Evolutionary conservation across 176 grass and related monocot genomes (phyloP), one percentile per base, ranked within the genome.

Genomic region (Oryza rufipogon): DNA sequence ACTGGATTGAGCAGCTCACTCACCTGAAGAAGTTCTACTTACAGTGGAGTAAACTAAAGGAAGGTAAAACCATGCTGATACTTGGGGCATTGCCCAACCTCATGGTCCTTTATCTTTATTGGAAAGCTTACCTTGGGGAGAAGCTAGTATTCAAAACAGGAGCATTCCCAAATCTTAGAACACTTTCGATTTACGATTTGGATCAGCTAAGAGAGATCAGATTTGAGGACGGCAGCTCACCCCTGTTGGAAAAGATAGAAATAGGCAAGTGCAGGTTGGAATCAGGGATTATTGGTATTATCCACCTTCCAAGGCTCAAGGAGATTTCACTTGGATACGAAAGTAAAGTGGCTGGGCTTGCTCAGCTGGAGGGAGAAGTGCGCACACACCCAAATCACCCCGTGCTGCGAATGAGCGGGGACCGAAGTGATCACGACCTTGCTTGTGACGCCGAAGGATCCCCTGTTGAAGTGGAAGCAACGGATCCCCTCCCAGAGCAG

Each of bases 391-490:
- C n/a, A 6, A 64, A 77, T 41, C 33, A 13, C 15, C 75, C 75
- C 8, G 30, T 44, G n/a, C 6, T 77, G 75, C 12, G 1, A 63
- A n/a, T 61, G 10, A 0, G 0, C 1, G 0, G 0, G 0, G 56
- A 25, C 19, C 1, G 20, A 9, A 42, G 33, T 1, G 0, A 15
- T 0, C 11, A 41, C 11, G 74, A 77, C 19, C 32, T n/a, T n/a
- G n/a, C n/a, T n/a, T n/a, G n/a, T 4, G 19, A 54, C 3, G 51
- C 51, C 3, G 4, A 52, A 52, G 49, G 49, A 52, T 52, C 49
- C 2, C 0, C 3, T 20, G 33, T 34, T 3, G 2, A n/a, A 76
- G 30, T 30, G 30, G 30, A 32, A 32, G 30, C 30, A 32, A 32
- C 30, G 2, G 30, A 32, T 32, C 30, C 30, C 2, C 2, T 32